Base-by-base conservation (phyloP, 176 grass and related monocot species). In the Metroxylon sagu region DNA sequence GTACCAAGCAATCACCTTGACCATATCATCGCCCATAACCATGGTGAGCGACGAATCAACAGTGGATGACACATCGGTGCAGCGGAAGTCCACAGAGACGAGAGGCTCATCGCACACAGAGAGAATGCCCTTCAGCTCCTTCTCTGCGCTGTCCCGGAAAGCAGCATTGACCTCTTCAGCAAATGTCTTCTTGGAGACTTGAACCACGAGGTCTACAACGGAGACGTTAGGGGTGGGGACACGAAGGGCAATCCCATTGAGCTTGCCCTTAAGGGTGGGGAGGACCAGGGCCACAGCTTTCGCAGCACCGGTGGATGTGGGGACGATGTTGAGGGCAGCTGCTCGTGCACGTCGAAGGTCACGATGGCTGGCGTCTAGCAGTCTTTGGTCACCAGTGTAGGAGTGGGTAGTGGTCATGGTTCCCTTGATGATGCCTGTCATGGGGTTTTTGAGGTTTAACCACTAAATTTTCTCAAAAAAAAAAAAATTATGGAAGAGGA, bases 381-480 rank as follows among this genome's bases (percentile, higher is more conserved):
- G 76, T 66, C 83, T 74, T 76, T 92, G 88, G 80, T 92, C 88
- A 0, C 83, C 88, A 26, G 88, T 92, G 83, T 92, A 92, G 0
- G 88, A 86, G 73, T 92, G 88, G 69, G 83, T 87, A 50, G 88
- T 92, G 55, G 88, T 92, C 88, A 92, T 92, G 6, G 83, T 86
- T 4, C 88, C 88, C 83, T 92, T 92, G 72, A 92, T 84, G 80
- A 92, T 90, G 35, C 82, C 87, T 90, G 79, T 23, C 49, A 59
- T 53, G 39, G 21, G 21, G 21, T 23, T 23, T 23, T 23, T 23
- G 21, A 23, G 30, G 30, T 31, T 31, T 5, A 31, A 1, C 5
- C 30, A 1, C 2, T 6, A 31, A 39, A 39, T 39, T 39, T 39
- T 39, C 35, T 39, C 35, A 39, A 39, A 39, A 6, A 1, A 39